Evolutionary conservation across 2,329 filamentous ascomycete genomes (phyloP).

Genomic region (Trichoderma atroviride): DNA sequence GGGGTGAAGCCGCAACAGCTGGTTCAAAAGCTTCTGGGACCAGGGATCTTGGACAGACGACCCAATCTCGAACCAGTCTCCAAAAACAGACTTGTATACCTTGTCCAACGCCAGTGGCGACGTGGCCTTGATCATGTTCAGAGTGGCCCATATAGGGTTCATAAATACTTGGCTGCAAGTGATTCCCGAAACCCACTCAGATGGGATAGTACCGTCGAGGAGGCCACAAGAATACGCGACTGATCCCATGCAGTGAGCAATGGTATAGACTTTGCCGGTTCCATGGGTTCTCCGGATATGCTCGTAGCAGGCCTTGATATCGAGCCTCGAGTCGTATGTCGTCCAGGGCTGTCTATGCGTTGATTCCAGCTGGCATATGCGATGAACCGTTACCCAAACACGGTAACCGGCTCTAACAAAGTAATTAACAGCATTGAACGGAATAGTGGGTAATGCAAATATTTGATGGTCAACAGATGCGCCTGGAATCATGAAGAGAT

Average conservation of each 20-base stretch:
- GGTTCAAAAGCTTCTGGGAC: constrained; percentile 56
- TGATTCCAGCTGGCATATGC: constrained; percentile 57
- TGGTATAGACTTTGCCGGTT: constrained; percentile 52
- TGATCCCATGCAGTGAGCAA: constrained; percentile 66
- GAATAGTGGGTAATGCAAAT: constrained; percentile 63
- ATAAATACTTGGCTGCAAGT: constrained; percentile 65
- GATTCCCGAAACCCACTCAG: constrained; percentile 60
- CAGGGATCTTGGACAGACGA: constrained; percentile 48
- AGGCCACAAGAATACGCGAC: constrained; percentile 62
- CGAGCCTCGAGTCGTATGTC: constrained; percentile 61
- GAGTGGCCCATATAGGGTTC: constrained; percentile 59
- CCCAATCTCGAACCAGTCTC: constrained; percentile 59
- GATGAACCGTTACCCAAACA: constrained; percentile 60
- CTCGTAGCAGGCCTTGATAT: constrained; percentile 59
- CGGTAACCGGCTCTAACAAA: constrained; percentile 63
- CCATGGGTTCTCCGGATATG: constrained; percentile 50
- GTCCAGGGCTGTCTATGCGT: constrained; percentile 57
- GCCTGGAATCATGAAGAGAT: constrained; percentile 64
- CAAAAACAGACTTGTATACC: constrained; percentile 51
- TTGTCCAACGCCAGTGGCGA: constrained; percentile 53
- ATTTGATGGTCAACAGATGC: constrained; percentile 66
- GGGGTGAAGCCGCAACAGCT: constrained; percentile 61
- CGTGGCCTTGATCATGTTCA: constrained; percentile 60
- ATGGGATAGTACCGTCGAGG: constrained; percentile 62
- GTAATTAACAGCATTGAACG: constrained; percentile 65